These are phyloP conservation scores for Solanum bulbocastanum DNA, from an alignment of 257 asterid genomes.

Conservation along the genomic window DNA sequence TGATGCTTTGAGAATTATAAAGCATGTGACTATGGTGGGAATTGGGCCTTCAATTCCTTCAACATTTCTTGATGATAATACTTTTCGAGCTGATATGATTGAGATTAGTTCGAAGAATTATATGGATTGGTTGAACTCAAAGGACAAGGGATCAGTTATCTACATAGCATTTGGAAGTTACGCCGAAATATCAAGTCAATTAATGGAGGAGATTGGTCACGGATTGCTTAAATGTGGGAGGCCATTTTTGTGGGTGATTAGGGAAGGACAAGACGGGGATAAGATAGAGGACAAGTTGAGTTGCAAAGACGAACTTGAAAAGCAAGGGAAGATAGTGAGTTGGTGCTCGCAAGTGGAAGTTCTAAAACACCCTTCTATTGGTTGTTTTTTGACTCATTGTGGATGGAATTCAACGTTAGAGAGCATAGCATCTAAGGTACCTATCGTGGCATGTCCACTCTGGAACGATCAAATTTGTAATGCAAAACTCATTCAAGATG, in stretches of 20 bases:
- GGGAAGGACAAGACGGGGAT: background rate
- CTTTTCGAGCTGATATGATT: background rate
- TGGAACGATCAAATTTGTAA: slow-evolving; percentile 45
- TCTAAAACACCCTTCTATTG: slow-evolving; percentile 10
- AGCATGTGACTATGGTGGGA: background rate
- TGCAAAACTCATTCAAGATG: slow-evolving; percentile 33
- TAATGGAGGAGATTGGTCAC: slow-evolving; percentile 8
- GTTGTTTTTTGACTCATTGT: slow-evolving; percentile 22
- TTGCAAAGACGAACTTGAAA: slow-evolving; percentile 6
- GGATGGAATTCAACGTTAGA: slow-evolving; percentile 50
- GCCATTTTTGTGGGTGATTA: slow-evolving; percentile 23
- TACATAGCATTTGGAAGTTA: slow-evolving; percentile 12
- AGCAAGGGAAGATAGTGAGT: slow-evolving; percentile 9
- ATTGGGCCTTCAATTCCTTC: slow-evolving; percentile 13
- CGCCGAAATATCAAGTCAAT: background rate
- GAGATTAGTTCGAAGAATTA: background rate
- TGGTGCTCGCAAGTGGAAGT: slow-evolving; percentile 24
- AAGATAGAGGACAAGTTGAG: background rate
- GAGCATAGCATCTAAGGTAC: slow-evolving; percentile 31
- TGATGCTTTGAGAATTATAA: background rate
- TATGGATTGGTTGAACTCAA: slow-evolving; percentile 1
- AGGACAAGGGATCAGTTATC: background rate
- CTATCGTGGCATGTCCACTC: slow-evolving; percentile 28
- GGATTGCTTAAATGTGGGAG: slow-evolving; percentile 6
- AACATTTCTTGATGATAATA: background rate